Evolutionary conservation across 371 early-diverging fungal species (phyloP).

Genomic region (Entomophthora muscae): DNA sequence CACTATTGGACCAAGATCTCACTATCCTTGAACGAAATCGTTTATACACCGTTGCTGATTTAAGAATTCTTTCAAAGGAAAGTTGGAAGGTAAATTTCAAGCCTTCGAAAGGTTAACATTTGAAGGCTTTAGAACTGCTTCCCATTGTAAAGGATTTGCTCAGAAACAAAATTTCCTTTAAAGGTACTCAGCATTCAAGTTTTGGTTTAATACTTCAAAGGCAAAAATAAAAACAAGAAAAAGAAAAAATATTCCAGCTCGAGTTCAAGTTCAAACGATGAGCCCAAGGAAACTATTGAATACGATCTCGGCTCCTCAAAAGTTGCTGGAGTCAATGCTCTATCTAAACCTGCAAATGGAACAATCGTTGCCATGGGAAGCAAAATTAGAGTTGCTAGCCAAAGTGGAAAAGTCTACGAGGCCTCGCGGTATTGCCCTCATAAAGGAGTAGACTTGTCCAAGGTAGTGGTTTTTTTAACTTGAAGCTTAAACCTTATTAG

Average conservation of each 20-base stretch:
- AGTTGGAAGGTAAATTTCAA: slow-evolving; percentile 36
- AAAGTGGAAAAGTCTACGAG: slow-evolving; percentile 29
- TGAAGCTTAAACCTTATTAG: background rate
- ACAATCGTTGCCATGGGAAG: slow-evolving; percentile 14
- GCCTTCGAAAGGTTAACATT: background rate
- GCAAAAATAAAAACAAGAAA: slow-evolving; percentile 7
- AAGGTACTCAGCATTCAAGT: too few species aligned
- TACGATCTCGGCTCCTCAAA: background rate
- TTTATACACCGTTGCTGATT: slow-evolving; percentile 32
- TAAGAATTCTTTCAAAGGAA: slow-evolving; percentile 31
- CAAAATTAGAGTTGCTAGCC: slow-evolving; percentile 29
- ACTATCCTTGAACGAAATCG: slow-evolving; percentile 29
- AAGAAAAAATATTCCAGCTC: background rate
- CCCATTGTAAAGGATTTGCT: slow-evolving; percentile 30
- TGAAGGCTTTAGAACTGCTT: slow-evolving; percentile 22
- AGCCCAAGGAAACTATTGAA: background rate
- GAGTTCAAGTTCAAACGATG: background rate
- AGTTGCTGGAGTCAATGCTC: background rate
- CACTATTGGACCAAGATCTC: slow-evolving; percentile 29
- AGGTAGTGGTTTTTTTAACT: background rate
- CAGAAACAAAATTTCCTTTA: slow-evolving; percentile 15
- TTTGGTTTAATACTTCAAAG: too few species aligned
- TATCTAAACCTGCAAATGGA: background rate
- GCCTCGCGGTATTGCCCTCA: slow-evolving; percentile 45
- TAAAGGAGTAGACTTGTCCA: slow-evolving; percentile 38